A percentile compares a stretch with the other conserved stretches of the same genome.
phyloP scores from a whole-genome alignment of 2,329 filamentous ascomycete genomes.

The Aspergillus cejpii region DNA sequence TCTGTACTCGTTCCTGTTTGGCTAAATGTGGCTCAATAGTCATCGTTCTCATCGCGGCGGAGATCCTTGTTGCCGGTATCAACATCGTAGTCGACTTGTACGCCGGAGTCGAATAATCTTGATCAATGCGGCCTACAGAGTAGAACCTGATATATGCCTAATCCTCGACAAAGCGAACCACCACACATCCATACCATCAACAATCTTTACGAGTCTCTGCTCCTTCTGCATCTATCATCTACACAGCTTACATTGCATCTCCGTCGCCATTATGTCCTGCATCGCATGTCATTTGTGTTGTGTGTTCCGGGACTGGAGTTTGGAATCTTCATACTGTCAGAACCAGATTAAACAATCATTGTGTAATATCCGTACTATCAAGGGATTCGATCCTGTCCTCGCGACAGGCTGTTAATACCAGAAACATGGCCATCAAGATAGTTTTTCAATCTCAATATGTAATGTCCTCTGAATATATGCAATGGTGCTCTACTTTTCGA shows the following conservation, averaged over 20 bases:
- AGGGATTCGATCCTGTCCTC: not conserved
- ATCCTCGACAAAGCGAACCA: too few species aligned
- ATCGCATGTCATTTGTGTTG: not conserved
- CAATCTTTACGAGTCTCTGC: too few species aligned
- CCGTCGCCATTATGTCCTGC: too few species aligned
- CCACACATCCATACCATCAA: not conserved
- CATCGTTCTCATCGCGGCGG: slow-evolving; percentile 89
- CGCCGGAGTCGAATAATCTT: slow-evolving; percentile 53
- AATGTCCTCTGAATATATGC: too few species aligned
- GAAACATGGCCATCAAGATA: not conserved
- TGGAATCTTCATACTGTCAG: not conserved
- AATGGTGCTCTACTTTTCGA: too few species aligned
- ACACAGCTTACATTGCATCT: not conserved
- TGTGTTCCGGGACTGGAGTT: slow-evolving; percentile 14
- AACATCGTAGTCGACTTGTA: slow-evolving; percentile 95
- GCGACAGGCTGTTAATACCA: not conserved
- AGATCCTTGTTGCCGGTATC: slow-evolving; percentile 85
- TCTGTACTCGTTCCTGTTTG: not conserved
- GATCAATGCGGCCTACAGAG: not conserved
- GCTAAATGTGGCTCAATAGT: slow-evolving; percentile 49
- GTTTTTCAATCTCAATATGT: too few species aligned
- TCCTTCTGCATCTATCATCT: too few species aligned
- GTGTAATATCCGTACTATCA: not conserved
- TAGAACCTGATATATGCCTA: too few species aligned
- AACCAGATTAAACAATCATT: not conserved